Base-by-base conservation (phyloP, 2,329 filamentous ascomycete species). In the Thelonectria blattea region DNA sequence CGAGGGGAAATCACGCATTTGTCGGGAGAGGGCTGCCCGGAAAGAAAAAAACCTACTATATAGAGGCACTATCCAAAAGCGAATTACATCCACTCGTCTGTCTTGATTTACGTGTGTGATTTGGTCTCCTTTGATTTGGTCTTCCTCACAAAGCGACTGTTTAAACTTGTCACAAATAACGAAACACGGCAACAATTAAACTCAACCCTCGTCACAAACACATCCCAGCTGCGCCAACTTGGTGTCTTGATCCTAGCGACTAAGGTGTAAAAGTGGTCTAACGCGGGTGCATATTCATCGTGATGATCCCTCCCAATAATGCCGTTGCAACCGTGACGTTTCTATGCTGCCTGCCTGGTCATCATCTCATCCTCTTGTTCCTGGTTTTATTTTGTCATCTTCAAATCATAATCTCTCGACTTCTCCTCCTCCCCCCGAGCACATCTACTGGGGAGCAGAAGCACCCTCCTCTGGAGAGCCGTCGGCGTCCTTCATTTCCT, bases 401-500 rank as follows among this genome's bases (percentile, higher is more conserved):
- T 72, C 67, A 63, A 66, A 54, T 70, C 68, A 62, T 62, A 58
- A 63, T 61, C 58, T 43, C 41, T 37, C n/a, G n/a, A n/a, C n/a
- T 18, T 37, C 32, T 50, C 53, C 18, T 20, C 17, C 22, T 20
- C 6, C 32, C 56, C 48, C 51, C 20, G 24, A n/a, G n/a, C 27
- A 32, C 61, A 57, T 69, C 70, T 76, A 78, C 73, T 77, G 73
- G 52, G 72, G 66, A 59, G 75, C 75, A 41, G 71, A 63, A 39
- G 76, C 70, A 68, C 82, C 81, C 65, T 85, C 82, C 68, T 86
- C 83, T 18, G 83, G 82, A 32, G 78, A 71, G 39, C 79, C 76
- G 57, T 88, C 85, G 17, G 84, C 85, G 68, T 89, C 86, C 65
- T 85, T 81, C 86, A 88, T 88, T 69, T 87, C 85, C 72, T 86